A percentile compares a stretch with the other conserved stretches of the same genome.
phyloP scores from a whole-genome alignment of 129 eudicot species.

The Tagetes erecta region DNA sequence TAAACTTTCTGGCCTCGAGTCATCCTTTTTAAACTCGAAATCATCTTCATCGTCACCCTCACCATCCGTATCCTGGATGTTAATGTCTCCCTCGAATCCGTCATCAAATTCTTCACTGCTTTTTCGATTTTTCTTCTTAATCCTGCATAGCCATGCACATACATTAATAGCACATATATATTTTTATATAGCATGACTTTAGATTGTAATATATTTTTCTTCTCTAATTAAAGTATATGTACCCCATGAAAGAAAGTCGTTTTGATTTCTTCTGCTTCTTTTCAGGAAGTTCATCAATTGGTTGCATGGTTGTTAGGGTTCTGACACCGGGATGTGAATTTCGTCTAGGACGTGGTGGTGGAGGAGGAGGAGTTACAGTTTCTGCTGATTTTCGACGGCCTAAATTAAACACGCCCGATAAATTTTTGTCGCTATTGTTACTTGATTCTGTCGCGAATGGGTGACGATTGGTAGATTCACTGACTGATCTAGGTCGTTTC shows the following conservation, averaged over 20 bases:
- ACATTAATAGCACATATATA: not conserved
- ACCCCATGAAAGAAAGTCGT: conserved; percentile 88
- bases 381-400: conserved; percentile 52
- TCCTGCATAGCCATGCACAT: conserved; percentile 34
- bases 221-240: too few relatives aligned
- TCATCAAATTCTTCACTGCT: conserved; percentile 41
- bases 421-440: conserved; percentile 25
- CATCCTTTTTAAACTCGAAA: conserved; percentile 37
- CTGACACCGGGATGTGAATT: conserved; percentile 74
- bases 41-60: conserved; percentile 34
- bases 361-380: conserved; percentile 38
- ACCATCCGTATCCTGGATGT: conserved; percentile 43
- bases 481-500: conserved; percentile 80
- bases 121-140: conserved; percentile 65
- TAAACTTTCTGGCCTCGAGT: conserved; percentile 70
- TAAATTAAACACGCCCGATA: conserved; percentile 17
- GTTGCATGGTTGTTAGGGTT: conserved; percentile 52
- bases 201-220: too few relatives aligned
- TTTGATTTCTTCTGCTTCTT: conserved; percentile 60
- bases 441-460: conserved; percentile 43
- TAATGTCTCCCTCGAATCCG: conserved; percentile 37
- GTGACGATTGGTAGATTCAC: conserved; percentile 78
- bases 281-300: conserved; percentile 65
- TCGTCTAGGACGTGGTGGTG: conserved; percentile 41
- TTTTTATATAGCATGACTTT: not conserved